Conservation (phyloP, 768 basidiomycete genomes). For the Coprinellus aureogranulatus region DNA sequence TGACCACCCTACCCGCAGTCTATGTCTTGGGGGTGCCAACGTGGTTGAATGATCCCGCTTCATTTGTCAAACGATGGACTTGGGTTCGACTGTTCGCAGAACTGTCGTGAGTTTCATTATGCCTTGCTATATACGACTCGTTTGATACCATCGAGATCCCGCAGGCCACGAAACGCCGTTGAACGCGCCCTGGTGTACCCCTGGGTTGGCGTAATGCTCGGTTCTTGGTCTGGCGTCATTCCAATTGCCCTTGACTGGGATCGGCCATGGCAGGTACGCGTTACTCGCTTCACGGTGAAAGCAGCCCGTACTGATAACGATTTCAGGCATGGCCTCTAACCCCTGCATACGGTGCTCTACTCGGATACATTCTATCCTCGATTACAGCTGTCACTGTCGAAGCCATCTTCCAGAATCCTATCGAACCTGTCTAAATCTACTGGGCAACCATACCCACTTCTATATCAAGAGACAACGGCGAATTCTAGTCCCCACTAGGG, state of each 20-base stretch:
- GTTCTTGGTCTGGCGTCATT: conserved; percentile 78
- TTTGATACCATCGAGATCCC: background rate
- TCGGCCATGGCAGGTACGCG: conserved; percentile 89
- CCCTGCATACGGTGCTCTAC: conserved; percentile 67
- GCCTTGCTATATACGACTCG: conserved; percentile 8
- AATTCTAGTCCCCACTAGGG: background rate
- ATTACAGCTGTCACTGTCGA: conserved; percentile 51
- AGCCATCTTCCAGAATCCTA: conserved; percentile 15
- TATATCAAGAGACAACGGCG: too few relatives aligned
- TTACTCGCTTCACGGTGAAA: background rate
- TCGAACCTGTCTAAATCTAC: background rate
- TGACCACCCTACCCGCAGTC: conserved; percentile 65
- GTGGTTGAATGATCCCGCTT: conserved; percentile 34
- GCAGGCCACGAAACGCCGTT: conserved; percentile 56
- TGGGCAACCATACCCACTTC: too few relatives aligned
- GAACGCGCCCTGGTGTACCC: conserved; percentile 84
- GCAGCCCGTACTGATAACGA: conserved; percentile 10
- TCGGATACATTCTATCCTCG: conserved; percentile 65
- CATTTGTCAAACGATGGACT: conserved; percentile 55
- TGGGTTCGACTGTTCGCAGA: conserved; percentile 84
- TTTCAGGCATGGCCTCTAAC: conserved; percentile 79
- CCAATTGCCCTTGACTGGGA: conserved; percentile 96
- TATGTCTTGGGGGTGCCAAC: conserved; percentile 68
- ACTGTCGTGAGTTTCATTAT: conserved; percentile 57
- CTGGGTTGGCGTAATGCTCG: conserved; percentile 64